phyloP scores from a whole-genome alignment of 2,329 filamentous ascomycete genomes.

The Ustilaginoidea virens region DNA sequence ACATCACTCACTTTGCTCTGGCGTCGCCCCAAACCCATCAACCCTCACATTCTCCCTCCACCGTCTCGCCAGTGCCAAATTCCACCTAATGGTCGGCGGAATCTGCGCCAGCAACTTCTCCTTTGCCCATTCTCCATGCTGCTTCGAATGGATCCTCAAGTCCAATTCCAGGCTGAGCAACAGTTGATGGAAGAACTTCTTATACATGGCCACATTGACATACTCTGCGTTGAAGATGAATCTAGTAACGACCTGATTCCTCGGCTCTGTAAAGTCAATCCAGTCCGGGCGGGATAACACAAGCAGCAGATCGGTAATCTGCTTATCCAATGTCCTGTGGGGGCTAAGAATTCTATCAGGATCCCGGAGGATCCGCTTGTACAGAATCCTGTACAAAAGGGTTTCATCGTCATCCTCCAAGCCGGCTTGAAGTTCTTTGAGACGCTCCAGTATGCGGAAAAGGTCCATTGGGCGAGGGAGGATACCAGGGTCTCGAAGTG shows the following conservation, averaged over 20 bases:
- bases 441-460: slow-evolving; percentile 38
- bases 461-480: slow-evolving; percentile 46
- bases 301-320: slow-evolving; percentile 57
- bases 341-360: slow-evolving; percentile 46
- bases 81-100: slow-evolving; percentile 57
- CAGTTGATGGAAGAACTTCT: slow-evolving; percentile 62
- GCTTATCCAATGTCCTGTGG: slow-evolving; percentile 49
- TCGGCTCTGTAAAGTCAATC: slow-evolving; percentile 56
- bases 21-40: slow-evolving; percentile 38
- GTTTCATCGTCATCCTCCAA: slow-evolving; percentile 41
- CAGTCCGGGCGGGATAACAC: slow-evolving; percentile 54
- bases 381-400: slow-evolving; percentile 48
- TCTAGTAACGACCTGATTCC: slow-evolving; percentile 58
- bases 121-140: slow-evolving; percentile 47
- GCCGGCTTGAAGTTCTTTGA: slow-evolving; percentile 40
- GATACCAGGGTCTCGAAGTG: slow-evolving; percentile 41
- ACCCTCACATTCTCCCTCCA: slow-evolving; percentile 59
- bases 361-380: slow-evolving; percentile 51
- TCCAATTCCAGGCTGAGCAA: slow-evolving; percentile 59
- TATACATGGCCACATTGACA: slow-evolving; percentile 40
- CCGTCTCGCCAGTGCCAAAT: slow-evolving; percentile 54
- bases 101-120: slow-evolving; percentile 48
- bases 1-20: slow-evolving; percentile 29
- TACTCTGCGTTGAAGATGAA: slow-evolving; percentile 50
- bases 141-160: slow-evolving; percentile 47